Conservation (phyloP, 495 filamentous ascomycete genomes). For the Penicillium subrubescens region DNA sequence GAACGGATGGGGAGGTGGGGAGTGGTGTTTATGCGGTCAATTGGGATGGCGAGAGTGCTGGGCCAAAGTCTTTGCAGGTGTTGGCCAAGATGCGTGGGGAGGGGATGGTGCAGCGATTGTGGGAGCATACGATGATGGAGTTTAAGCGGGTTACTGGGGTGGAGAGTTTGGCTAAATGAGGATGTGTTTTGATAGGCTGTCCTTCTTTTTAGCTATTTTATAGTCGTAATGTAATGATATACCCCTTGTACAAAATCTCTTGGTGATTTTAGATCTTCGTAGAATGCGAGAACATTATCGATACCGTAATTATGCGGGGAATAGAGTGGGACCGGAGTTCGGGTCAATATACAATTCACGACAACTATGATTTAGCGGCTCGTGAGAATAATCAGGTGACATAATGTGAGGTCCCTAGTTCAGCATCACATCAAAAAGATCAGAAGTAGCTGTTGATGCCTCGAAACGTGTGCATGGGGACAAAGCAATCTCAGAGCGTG, state of each 20-base stretch:
- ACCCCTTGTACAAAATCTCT: neutral
- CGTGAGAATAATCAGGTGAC: too few species aligned
- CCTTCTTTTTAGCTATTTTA: neutral
- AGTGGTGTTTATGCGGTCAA: constrained; percentile 57
- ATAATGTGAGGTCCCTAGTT: too few species aligned
- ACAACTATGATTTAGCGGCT: neutral
- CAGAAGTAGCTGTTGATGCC: too few species aligned
- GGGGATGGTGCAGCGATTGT: constrained; percentile 48
- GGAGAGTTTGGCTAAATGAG: neutral
- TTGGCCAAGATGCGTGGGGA: constrained; percentile 40
- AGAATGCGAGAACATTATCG: neutral
- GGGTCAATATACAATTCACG: neutral
- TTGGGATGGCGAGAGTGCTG: constrained; percentile 42
- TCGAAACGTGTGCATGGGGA: too few species aligned
- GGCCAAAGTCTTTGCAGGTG: constrained; percentile 33
- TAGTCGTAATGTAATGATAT: neutral
- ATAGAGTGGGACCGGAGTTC: neutral
- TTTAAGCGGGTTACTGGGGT: constrained; percentile 32
- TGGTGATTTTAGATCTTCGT: neutral
- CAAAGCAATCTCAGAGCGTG: too few species aligned
- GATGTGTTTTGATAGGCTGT: neutral
- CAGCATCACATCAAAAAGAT: too few species aligned
- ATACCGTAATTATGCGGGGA: too few species aligned
- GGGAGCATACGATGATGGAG: constrained; percentile 52
- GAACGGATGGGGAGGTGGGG: constrained; percentile 47